phyloP scores from a whole-genome alignment of 441 rosid species.

The Populus tomentosa region DNA sequence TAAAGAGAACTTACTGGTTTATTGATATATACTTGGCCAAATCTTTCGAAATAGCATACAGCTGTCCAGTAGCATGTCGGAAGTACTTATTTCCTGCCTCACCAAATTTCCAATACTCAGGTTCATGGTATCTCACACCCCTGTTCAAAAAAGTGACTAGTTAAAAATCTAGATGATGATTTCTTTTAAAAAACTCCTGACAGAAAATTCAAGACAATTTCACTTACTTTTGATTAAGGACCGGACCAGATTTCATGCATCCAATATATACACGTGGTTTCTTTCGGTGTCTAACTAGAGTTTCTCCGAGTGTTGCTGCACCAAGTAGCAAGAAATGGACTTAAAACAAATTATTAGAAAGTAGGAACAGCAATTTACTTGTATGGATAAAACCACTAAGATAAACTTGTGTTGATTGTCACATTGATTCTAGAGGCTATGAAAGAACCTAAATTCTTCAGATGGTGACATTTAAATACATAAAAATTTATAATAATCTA shows the following conservation, averaged over 20 bases:
- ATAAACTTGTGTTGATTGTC: background rate
- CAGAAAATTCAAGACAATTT: background rate
- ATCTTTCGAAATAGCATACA: conserved; percentile 87
- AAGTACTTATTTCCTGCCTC: conserved; percentile 93
- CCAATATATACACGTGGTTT: conserved; percentile 82
- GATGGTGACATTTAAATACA: background rate
- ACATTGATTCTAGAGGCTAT: background rate
- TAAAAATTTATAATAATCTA: no score
- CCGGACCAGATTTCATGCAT: conserved; percentile 99
- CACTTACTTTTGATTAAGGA: conserved; percentile 78
- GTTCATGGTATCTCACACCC: conserved; percentile 95
- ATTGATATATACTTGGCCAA: conserved; percentile 87
- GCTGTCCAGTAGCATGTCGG: conserved; percentile 94
- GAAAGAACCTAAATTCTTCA: background rate
- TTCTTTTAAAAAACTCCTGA: background rate
- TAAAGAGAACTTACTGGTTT: conserved; percentile 64
- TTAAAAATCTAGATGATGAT: conserved; percentile 6
- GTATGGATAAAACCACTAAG: background rate
- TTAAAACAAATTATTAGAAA: background rate
- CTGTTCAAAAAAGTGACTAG: conserved; percentile 37
- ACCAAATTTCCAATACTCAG: conserved; percentile 95
- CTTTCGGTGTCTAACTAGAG: conserved; percentile 70
- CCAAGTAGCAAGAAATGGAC: conserved; percentile 2
- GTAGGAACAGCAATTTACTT: background rate
- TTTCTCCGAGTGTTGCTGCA: conserved; percentile 93